Evolutionary conservation across 2,329 filamentous ascomycete genomes (phyloP), one percentile per base, ranked within the genome.

Genomic region (Pochonia chlamydosporia): DNA sequence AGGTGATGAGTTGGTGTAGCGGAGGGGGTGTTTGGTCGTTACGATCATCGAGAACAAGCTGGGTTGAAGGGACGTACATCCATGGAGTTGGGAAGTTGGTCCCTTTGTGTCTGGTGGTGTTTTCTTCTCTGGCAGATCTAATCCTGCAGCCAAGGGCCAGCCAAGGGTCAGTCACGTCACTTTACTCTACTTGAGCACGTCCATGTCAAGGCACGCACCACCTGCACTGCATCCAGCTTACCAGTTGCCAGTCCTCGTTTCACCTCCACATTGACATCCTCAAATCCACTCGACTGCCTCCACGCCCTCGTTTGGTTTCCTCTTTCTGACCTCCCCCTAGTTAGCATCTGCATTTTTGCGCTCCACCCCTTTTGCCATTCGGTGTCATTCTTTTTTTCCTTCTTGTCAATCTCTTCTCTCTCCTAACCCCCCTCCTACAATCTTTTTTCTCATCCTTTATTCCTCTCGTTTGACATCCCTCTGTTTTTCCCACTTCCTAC

Each of bases 231-330:
- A 8, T 31, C 9, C 28, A 14, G 28, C 28, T 14, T 26, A 31
- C 10, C 24, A n/a, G 47, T 49, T 49, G n/a, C 43, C 48, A 49
- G 25, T 21, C 43, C 39, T 40, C 46, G 28, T 37, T 35, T 13
- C 9, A 6, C 30, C 49, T 43, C 46, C 46, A 43, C 49, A 36
- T 23, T 9, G 18, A 37, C 18, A 36, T 20, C 6, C 33, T 9
- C n/a, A n/a, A 9, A 11, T 36, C n/a, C 16, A 18, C 35, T 7
- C 35, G 23, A 39, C n/a, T 23, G 35, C 35, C n/a, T 39, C 23
- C 43, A 37, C 33, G 43, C 43, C 43, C 30, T 44, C 43, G 33
- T 44, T 44, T 39, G 31, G 6, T 35, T 30, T 39, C 16, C 26
- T 46, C 18, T 31, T 21, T 11, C 40, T 35, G 24, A 20, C 33